These are phyloP conservation scores for Vitis hybrid DNA, from an alignment of 177 flowering plant species.

Conservation along the genomic window DNA sequence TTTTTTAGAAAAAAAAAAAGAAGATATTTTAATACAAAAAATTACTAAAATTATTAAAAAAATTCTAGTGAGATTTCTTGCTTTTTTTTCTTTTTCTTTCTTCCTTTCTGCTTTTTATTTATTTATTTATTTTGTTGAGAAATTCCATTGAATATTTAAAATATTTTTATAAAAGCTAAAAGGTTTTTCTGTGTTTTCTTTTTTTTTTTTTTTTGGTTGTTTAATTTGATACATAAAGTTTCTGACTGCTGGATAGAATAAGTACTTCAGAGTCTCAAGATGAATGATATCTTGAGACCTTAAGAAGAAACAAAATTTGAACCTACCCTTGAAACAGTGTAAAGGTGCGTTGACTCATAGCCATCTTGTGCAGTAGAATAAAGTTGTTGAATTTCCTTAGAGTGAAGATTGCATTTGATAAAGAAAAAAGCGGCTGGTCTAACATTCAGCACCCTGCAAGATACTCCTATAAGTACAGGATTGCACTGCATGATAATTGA, in stretches of 20 bases:
- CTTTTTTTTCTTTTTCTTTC: too few species aligned
- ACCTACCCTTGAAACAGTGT: slow-evolving; percentile 65
- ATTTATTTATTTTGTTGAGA: too few species aligned
- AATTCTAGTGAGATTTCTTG: too few species aligned
- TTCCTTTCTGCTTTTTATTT: too few species aligned
- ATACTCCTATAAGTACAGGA: slow-evolving; percentile 80
- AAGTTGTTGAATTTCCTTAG: slow-evolving; percentile 63
- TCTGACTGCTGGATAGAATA: not conserved
- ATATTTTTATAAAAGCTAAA: too few species aligned
- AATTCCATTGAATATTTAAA: too few species aligned
- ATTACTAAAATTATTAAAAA: too few species aligned
- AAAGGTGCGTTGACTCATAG: slow-evolving; percentile 87
- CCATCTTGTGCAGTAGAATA: slow-evolving; percentile 83
- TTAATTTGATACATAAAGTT: too few species aligned
- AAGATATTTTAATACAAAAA: too few species aligned
- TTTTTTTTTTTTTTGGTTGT: too few species aligned
- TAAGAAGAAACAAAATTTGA: slow-evolving; percentile 9
- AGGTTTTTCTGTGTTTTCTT: too few species aligned
- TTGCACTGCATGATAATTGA: slow-evolving; percentile 41
- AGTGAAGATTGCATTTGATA: slow-evolving; percentile 68
- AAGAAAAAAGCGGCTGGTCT: slow-evolving; percentile 92
- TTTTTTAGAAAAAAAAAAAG: too few species aligned
- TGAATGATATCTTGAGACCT: not conserved
- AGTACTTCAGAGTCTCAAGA: not conserved
- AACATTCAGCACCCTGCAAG: slow-evolving; percentile 77